phyloP scores from a whole-genome alignment of 106 monocot genomes.

The Dendrobium catenatum region DNA sequence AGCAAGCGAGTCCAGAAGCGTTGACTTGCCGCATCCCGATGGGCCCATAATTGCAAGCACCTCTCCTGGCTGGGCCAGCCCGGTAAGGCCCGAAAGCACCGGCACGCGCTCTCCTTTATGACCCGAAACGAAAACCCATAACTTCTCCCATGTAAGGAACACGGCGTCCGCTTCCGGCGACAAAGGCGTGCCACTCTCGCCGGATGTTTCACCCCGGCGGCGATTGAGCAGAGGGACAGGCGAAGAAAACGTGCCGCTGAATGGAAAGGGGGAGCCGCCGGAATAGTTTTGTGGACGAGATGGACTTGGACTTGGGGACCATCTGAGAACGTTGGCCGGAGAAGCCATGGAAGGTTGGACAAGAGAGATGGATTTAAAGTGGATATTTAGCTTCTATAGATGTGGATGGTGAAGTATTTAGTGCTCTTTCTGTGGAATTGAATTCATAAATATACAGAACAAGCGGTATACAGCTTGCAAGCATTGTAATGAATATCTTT shows the following conservation, averaged over 20 bases:
- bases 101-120: neutral
- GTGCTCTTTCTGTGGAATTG: no score
- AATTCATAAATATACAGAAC: no score
- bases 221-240: neutral
- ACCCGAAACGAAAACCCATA: slow-evolving; percentile 13
- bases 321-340: neutral
- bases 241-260: neutral
- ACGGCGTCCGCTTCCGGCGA: neutral
- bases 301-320: neutral
- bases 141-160: slow-evolving; percentile 22
- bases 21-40: slow-evolving; percentile 36
- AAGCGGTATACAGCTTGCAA: no score
- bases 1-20: slow-evolving; percentile 31
- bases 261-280: neutral
- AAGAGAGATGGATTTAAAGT: neutral
- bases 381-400: no score
- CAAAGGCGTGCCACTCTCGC: neutral
- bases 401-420: no score
- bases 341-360: neutral
- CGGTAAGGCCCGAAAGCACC: slow-evolving; percentile 21
- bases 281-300: neutral
- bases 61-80: slow-evolving; percentile 23
- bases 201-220: neutral
- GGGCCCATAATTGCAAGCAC: slow-evolving; percentile 45
- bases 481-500: no score